These are phyloP conservation scores for Phytopythium boreale DNA, from an alignment of 352 stramenopile species.

Conservation along the genomic window DNA sequence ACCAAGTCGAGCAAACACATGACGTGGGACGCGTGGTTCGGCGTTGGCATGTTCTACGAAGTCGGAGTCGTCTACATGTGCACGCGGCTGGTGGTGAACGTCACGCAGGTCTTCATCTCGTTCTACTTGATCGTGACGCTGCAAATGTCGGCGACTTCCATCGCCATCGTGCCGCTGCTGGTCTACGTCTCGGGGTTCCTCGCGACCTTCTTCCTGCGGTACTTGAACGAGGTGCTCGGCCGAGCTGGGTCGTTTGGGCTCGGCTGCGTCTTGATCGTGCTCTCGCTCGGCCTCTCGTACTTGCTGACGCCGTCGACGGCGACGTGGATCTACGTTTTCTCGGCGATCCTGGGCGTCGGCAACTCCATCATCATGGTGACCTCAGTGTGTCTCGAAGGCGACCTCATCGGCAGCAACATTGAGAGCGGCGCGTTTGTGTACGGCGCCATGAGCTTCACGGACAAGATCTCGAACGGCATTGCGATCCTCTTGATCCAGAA, in stretches of 20 bases:
- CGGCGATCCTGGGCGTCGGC: conserved; percentile 71
- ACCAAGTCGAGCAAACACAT: conserved; percentile 33
- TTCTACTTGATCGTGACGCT: conserved; percentile 87
- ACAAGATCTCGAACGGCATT: conserved; percentile 86
- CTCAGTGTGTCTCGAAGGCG: conserved; percentile 77
- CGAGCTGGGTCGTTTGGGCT: conserved; percentile 67
- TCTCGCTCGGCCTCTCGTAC: conserved; percentile 52
- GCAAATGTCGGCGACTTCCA: conserved; percentile 80
- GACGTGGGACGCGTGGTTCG: conserved; percentile 79
- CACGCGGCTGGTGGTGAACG: conserved; percentile 80
- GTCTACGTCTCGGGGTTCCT: conserved; percentile 84
- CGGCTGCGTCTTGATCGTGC: conserved; percentile 47
- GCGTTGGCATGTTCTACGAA: conserved; percentile 81
- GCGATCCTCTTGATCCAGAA: conserved; percentile 84
- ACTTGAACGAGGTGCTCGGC: conserved; percentile 70
- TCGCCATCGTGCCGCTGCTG: conserved; percentile 79
- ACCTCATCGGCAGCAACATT: conserved; percentile 77
- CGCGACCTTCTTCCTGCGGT: conserved; percentile 72
- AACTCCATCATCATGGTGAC: conserved; percentile 89
- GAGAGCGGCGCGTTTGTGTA: conserved; percentile 87
- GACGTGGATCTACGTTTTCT: conserved; percentile 72
- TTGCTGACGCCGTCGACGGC: conserved; percentile 54
- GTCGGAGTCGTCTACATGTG: conserved; percentile 88
- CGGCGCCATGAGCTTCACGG: conserved; percentile 84
- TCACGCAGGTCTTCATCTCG: conserved; percentile 86